Percentiles rank a stretch among this genome's conserved stretches.
phyloP scores from a whole-genome alignment of 805 yeast genomes.

The Myxozyma geophila region DNA sequence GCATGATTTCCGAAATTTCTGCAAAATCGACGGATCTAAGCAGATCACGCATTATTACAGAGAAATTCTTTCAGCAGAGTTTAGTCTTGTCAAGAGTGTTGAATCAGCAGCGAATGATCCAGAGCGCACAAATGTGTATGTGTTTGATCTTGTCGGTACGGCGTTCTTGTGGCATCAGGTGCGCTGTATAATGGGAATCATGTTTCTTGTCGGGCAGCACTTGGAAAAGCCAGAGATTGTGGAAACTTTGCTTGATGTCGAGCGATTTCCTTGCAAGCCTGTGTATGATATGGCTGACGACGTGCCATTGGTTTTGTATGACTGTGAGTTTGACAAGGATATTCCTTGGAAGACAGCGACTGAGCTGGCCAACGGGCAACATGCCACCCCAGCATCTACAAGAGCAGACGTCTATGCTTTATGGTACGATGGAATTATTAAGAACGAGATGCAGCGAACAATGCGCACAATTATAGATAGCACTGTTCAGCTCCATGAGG shows the following conservation, averaged over 20 bases:
- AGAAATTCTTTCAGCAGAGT: conserved; percentile 58
- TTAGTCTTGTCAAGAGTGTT: conserved; percentile 45
- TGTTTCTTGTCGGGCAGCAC: conserved; percentile 79
- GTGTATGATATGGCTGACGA: conserved; percentile 88
- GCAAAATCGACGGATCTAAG: conserved; percentile 92
- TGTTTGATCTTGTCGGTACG: conserved; percentile 78
- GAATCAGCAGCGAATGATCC: conserved; percentile 1
- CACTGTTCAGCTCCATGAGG: neutral
- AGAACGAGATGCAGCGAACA: conserved; percentile 56
- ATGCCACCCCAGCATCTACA: conserved; percentile 26
- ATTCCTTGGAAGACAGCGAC: conserved; percentile 41
- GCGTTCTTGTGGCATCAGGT: conserved; percentile 99
- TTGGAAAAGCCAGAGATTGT: conserved; percentile 67
- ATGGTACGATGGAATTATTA: conserved; percentile 62
- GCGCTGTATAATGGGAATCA: conserved; percentile 86
- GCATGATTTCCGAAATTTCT: conserved; percentile 92
- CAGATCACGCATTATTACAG: conserved; percentile 83
- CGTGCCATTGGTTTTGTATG: conserved; percentile 81
- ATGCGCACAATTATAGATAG: conserved; percentile 49
- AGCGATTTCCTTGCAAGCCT: conserved; percentile 67
- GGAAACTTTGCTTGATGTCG: conserved; percentile 60
- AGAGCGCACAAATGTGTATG: conserved; percentile 58
- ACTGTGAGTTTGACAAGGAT: conserved; percentile 69
- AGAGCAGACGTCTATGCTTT: conserved; percentile 47
- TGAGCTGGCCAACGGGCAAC: conserved; percentile 57